Conservation (phyloP, 2,329 filamentous ascomycete species). For the Claviceps sp. region DNA sequence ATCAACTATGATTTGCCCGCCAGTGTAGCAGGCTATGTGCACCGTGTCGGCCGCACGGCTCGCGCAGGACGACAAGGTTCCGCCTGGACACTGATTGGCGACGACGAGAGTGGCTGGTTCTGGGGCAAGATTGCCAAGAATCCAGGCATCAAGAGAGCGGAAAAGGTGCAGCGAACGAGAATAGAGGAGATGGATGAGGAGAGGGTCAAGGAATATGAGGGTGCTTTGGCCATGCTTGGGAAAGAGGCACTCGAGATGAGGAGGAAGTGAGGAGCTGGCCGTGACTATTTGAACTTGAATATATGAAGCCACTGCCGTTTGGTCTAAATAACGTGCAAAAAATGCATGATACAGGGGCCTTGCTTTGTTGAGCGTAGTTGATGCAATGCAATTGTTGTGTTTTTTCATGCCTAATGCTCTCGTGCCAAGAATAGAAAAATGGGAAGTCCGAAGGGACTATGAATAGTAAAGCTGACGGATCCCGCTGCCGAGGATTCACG, state of each 20-base stretch:
- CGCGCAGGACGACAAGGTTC: constrained; percentile 62
- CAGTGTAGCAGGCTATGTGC: constrained; percentile 72
- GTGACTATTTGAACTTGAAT: not conserved
- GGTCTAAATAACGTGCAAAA: no score
- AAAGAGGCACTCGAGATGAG: constrained; percentile 36
- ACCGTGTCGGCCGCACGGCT: constrained; percentile 83
- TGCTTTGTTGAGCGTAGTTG: no score
- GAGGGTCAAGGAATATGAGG: constrained; percentile 34
- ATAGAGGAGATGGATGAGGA: constrained; percentile 34
- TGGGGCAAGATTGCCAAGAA: constrained; percentile 65
- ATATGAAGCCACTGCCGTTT: no score
- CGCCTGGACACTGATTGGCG: constrained; percentile 77
- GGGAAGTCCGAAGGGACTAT: no score
- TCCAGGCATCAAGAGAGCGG: constrained; percentile 29
- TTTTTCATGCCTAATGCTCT: no score
- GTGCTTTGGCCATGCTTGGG: constrained; percentile 48
- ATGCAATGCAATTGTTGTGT: no score
- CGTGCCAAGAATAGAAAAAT: no score
- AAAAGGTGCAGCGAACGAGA: constrained; percentile 33
- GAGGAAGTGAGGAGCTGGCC: constrained; percentile 8
- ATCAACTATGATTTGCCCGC: constrained; percentile 88
- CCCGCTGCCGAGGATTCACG: no score
- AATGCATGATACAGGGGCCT: no score
- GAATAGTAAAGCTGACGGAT: no score
- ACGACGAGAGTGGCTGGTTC: constrained; percentile 82